Conservation (phyloP, 805 yeast genomes). For the Kodamaea lidongshanica region DNA sequence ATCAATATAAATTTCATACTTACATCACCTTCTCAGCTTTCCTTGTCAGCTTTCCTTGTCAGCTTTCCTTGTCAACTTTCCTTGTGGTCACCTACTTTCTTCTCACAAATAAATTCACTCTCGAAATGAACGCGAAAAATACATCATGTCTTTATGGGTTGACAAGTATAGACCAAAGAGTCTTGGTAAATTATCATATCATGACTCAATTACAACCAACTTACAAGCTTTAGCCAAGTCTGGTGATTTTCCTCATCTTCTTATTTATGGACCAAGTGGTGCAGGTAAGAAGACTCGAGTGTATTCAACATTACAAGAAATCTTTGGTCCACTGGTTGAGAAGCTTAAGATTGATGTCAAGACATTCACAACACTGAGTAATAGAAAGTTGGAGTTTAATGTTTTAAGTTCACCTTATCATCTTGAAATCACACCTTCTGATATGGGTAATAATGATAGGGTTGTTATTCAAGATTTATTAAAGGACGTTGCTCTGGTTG, state of each 20-base stretch:
- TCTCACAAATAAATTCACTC: neutral
- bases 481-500: slow-evolving; percentile 92
- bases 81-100: no score
- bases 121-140: neutral
- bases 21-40: no score
- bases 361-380: slow-evolving; percentile 66
- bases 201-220: slow-evolving; percentile 55
- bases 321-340: slow-evolving; percentile 79
- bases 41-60: no score
- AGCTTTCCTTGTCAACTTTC: no score
- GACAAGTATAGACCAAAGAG: slow-evolving; percentile 83
- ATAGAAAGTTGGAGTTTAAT: slow-evolving; percentile 80
- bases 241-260: slow-evolving; percentile 88
- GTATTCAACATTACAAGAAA: slow-evolving; percentile 66
- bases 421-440: slow-evolving; percentile 92
- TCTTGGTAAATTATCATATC: slow-evolving; percentile 61
- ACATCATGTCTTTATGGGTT: slow-evolving; percentile 87
- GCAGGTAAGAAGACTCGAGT: slow-evolving; percentile 96
- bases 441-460: slow-evolving; percentile 93
- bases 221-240: slow-evolving; percentile 55
- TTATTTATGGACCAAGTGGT: slow-evolving; percentile 94
- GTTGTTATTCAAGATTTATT: slow-evolving; percentile 90
- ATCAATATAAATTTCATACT: no score
- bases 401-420: slow-evolving; percentile 90
- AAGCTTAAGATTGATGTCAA: slow-evolving; percentile 82